These are phyloP conservation scores for Lippia alba DNA, from an alignment of 305 asterid species.

Conservation along the genomic window DNA sequence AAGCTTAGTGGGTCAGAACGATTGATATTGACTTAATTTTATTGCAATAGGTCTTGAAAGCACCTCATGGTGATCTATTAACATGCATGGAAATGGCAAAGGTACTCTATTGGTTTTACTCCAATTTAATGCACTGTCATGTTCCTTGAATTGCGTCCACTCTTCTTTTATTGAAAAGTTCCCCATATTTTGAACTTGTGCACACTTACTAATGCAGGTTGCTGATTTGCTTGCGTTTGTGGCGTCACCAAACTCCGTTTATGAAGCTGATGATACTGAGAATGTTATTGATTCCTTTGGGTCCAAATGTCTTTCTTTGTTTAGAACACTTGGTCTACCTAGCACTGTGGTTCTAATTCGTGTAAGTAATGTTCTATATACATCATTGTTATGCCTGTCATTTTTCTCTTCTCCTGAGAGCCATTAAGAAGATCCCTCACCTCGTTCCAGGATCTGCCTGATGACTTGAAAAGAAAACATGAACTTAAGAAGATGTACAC, in stretches of 20 bases:
- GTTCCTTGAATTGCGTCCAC: not conserved
- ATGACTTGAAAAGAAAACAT: conserved; percentile 66
- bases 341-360: conserved; percentile 90
- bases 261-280: conserved; percentile 51
- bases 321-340: conserved; percentile 89
- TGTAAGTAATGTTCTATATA: conserved; percentile 49
- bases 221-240: conserved; percentile 98
- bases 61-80: conserved; percentile 84
- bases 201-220: conserved; percentile 51
- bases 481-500: conserved; percentile 73
- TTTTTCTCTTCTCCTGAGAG: not conserved
- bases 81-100: conserved; percentile 98
- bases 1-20: conserved; percentile 13
- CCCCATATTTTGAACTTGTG: conserved; percentile 9
- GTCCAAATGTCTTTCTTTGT: conserved; percentile 84
- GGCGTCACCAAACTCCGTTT: conserved; percentile 67
- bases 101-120: conserved; percentile 51
- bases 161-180: conserved; percentile 10
- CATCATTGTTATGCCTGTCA: conserved; percentile 1
- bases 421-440: conserved; percentile 14
- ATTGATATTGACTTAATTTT: conserved; percentile 28
- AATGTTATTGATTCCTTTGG: conserved; percentile 86
- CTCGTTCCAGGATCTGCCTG: conserved; percentile 71
- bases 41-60: conserved; percentile 73
- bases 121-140: not conserved